phyloP scores from a whole-genome alignment of 768 basidiomycete genomes.

The Lepiota venenata region DNA sequence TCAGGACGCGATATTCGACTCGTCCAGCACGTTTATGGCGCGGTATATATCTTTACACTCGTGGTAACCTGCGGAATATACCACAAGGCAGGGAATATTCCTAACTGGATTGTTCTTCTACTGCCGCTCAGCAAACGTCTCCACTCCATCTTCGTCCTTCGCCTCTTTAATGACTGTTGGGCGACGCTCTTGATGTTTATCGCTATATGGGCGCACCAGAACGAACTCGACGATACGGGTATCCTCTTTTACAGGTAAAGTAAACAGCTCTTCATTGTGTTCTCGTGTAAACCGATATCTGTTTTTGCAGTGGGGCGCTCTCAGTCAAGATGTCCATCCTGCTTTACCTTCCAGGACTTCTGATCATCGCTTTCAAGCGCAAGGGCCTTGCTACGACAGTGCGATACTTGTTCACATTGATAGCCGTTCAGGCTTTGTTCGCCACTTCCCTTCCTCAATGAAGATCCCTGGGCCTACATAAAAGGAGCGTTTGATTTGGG shows the following conservation, averaged over 20 bases:
- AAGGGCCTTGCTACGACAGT: conserved; percentile 53
- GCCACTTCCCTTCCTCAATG: conserved; percentile 68
- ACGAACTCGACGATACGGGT: conserved; percentile 56
- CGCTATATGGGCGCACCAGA: conserved; percentile 64
- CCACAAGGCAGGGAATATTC: conserved; percentile 48
- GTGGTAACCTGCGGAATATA: conserved; percentile 69
- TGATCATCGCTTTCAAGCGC: conserved; percentile 79
- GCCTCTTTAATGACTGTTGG: conserved; percentile 97
- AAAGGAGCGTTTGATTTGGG: conserved; percentile 81
- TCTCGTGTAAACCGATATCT: conserved; percentile 10
- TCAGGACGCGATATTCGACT: conserved; percentile 53
- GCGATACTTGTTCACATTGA: conserved; percentile 46
- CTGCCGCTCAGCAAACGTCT: conserved; percentile 89
- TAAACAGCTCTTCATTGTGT: conserved; percentile 20
- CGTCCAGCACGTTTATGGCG: conserved; percentile 78
- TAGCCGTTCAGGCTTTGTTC: conserved; percentile 53
- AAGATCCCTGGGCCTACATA: conserved; percentile 63
- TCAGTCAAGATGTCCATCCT: conserved; percentile 95
- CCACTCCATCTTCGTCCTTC: conserved; percentile 88
- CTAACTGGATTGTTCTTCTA: conserved; percentile 71
- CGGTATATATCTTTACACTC: conserved; percentile 68
- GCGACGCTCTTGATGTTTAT: conserved; percentile 61
- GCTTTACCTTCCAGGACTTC: conserved; percentile 84
- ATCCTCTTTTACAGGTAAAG: conserved; percentile 75
- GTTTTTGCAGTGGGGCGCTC: conserved; percentile 58